phyloP scores from a whole-genome alignment of 2,329 filamentous ascomycete species.

The Macrophomina tecta region DNA sequence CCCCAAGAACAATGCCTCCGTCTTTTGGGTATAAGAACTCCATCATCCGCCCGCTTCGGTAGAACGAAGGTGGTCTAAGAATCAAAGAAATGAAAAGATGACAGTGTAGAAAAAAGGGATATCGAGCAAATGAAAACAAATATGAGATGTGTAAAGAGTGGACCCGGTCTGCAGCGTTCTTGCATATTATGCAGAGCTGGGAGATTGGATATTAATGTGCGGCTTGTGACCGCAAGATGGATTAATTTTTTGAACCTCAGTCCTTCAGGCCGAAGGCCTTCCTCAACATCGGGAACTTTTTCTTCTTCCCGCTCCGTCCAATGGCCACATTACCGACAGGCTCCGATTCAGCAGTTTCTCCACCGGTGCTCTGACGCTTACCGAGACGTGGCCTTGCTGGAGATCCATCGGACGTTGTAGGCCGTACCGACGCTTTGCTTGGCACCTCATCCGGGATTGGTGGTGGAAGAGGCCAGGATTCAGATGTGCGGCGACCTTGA shows the following conservation, averaged over 20 bases:
- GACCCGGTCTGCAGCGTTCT: slow-evolving; percentile 2
- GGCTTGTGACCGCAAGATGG: not conserved
- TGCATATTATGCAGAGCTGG: slow-evolving; percentile 15
- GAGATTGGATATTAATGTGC: not conserved
- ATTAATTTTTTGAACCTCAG: slow-evolving; percentile 39
- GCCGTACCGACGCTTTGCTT: slow-evolving; percentile 31
- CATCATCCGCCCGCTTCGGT: slow-evolving; percentile 2
- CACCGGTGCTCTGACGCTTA: slow-evolving; percentile 33
- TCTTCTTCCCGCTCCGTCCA: slow-evolving; percentile 56
- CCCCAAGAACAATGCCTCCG: slow-evolving; percentile 13
- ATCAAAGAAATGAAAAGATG: not conserved
- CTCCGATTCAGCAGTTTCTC: not conserved
- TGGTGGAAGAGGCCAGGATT: slow-evolving; percentile 57
- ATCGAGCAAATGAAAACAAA: slow-evolving; percentile 3
- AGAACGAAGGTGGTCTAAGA: slow-evolving; percentile 14
- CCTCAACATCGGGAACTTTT: slow-evolving; percentile 72
- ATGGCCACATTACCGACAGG: slow-evolving; percentile 35
- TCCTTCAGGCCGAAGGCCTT: slow-evolving; percentile 68
- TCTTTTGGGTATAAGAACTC: slow-evolving; percentile 22
- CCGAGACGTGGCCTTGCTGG: slow-evolving; percentile 28
- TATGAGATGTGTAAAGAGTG: not conserved
- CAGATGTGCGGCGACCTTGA: slow-evolving; percentile 31
- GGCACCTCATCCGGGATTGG: slow-evolving; percentile 33
- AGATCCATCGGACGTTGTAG: slow-evolving; percentile 41
- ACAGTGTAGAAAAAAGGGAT: slow-evolving; percentile 8